These are phyloP conservation scores for Pterocarpus macrocarpus DNA, from an alignment of 306 rosid genomes.

Conservation along the genomic window DNA sequence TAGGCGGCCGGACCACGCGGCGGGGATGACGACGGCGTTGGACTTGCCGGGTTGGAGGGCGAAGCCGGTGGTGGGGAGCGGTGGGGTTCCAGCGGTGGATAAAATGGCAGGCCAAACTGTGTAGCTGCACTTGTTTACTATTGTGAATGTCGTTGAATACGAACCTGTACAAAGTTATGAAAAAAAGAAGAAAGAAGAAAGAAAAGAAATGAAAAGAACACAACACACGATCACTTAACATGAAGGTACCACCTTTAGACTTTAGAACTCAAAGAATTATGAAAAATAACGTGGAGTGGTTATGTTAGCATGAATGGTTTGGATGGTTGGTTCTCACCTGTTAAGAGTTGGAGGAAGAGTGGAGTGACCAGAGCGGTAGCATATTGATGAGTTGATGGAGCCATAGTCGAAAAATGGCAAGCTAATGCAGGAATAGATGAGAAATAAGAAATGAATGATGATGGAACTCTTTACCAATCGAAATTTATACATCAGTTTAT, in stretches of 20 bases:
- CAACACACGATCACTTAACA: too few species aligned
- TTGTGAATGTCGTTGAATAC: conserved; percentile 68
- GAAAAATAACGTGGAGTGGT: not conserved
- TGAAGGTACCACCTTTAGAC: too few species aligned
- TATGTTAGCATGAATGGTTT: too few species aligned
- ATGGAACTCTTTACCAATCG: not conserved
- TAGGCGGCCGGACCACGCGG: conserved; percentile 87
- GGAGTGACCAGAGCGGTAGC: conserved; percentile 28
- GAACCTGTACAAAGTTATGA: conserved; percentile 45
- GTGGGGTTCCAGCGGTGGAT: conserved; percentile 74
- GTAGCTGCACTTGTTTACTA: conserved; percentile 70
- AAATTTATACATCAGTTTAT: too few species aligned
- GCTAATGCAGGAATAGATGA: not conserved
- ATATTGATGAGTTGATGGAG: conserved; percentile 46
- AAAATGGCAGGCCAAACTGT: conserved; percentile 86
- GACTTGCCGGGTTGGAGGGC: conserved; percentile 62
- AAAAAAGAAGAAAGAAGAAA: too few species aligned
- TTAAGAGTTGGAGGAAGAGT: conserved; percentile 33
- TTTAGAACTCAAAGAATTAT: not conserved
- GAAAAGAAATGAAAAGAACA: too few species aligned
- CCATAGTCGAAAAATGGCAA: not conserved
- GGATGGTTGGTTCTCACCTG: conserved; percentile 50
- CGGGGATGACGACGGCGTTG: conserved; percentile 54
- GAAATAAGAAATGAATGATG: not conserved
- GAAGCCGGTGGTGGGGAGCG: conserved; percentile 77